A percentile compares a stretch with the other conserved stretches of the same genome.
phyloP scores from a whole-genome alignment of 2,329 filamentous ascomycete genomes.

The Hansfordia pulvinata region DNA sequence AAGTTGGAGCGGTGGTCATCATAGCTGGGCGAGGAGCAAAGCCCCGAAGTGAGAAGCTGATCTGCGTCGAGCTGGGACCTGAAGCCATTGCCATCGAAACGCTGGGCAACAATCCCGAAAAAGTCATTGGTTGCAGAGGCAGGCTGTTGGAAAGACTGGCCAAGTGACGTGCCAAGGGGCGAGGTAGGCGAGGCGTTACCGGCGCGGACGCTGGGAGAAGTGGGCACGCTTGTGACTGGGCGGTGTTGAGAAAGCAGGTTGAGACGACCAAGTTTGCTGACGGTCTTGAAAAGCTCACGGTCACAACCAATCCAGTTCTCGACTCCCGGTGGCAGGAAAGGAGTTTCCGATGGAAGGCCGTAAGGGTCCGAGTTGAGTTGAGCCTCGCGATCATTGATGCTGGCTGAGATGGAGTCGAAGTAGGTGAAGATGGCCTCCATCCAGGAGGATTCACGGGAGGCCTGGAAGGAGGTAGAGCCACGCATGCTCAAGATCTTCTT shows the following conservation, averaged over 20 bases:
- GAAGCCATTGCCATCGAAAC: slow-evolving; percentile 57
- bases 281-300: slow-evolving; percentile 71
- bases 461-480: slow-evolving; percentile 35
- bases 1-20: slow-evolving; percentile 54
- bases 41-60: slow-evolving; percentile 28
- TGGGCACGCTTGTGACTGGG: slow-evolving; percentile 29
- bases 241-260: slow-evolving; percentile 70
- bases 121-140: slow-evolving; percentile 28
- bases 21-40: slow-evolving; percentile 28
- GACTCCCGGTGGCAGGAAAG: slow-evolving; percentile 43
- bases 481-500: slow-evolving; percentile 78
- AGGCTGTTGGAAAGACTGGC: slow-evolving; percentile 25
- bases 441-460: slow-evolving; percentile 64
- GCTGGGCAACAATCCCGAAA: slow-evolving; percentile 37
- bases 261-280: slow-evolving; percentile 69
- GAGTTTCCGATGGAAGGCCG: slow-evolving; percentile 32
- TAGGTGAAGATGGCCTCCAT: slow-evolving; percentile 89
- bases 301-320: slow-evolving; percentile 87
- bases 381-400: slow-evolving; percentile 81
- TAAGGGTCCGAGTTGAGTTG: slow-evolving; percentile 61
- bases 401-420: slow-evolving; percentile 86
- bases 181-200: slow-evolving; percentile 17
- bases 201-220: slow-evolving; percentile 11
- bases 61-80: slow-evolving; percentile 40
- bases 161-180: slow-evolving; percentile 25